Conservation (phyloP, 805 yeast genomes). For the Nakazawaea laoshanensis region DNA sequence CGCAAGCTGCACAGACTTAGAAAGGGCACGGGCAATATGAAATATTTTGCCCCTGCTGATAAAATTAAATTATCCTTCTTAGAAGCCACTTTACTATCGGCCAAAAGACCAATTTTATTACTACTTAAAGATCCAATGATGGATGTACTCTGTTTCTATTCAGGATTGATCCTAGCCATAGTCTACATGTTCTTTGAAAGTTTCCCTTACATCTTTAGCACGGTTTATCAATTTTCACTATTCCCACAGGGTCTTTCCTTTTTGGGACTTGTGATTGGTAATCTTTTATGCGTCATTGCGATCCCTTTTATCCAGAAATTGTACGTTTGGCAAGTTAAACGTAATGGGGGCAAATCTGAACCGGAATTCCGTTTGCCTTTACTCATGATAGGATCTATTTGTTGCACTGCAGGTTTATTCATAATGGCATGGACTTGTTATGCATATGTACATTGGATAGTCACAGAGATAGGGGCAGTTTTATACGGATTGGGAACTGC, state of each 20-base stretch:
- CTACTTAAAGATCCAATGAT: slow-evolving; percentile 47
- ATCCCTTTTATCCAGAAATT: slow-evolving; percentile 24
- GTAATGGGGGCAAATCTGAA: slow-evolving; percentile 34
- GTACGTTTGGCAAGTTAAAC: slow-evolving; percentile 23
- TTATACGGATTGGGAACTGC: slow-evolving; percentile 36
- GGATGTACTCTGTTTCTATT: slow-evolving; percentile 41
- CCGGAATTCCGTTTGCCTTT: slow-evolving; percentile 53
- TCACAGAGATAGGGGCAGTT: slow-evolving; percentile 35
- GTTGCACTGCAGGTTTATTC: slow-evolving; percentile 46
- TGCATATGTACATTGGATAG: slow-evolving; percentile 43
- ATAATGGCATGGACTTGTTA: slow-evolving; percentile 54
- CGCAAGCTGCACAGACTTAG: slow-evolving; percentile 43
- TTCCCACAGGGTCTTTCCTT: slow-evolving; percentile 61
- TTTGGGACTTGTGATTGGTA: slow-evolving; percentile 47
- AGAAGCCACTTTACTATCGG: slow-evolving; percentile 32
- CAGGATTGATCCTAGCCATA: slow-evolving; percentile 50
- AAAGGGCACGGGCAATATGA: slow-evolving; percentile 28
- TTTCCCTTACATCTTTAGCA: slow-evolving; percentile 50
- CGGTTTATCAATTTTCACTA: slow-evolving; percentile 39
- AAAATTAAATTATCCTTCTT: slow-evolving; percentile 23
- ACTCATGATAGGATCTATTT: slow-evolving; percentile 47
- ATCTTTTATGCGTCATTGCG: slow-evolving; percentile 31
- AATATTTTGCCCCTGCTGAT: slow-evolving; percentile 33
- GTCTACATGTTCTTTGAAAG: slow-evolving; percentile 61
- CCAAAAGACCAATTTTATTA: slow-evolving; percentile 44